Evolutionary conservation across 2,329 filamentous ascomycete genomes (phyloP), one percentile per base, ranked within the genome.

Genomic region (Zarea fungicola): DNA sequence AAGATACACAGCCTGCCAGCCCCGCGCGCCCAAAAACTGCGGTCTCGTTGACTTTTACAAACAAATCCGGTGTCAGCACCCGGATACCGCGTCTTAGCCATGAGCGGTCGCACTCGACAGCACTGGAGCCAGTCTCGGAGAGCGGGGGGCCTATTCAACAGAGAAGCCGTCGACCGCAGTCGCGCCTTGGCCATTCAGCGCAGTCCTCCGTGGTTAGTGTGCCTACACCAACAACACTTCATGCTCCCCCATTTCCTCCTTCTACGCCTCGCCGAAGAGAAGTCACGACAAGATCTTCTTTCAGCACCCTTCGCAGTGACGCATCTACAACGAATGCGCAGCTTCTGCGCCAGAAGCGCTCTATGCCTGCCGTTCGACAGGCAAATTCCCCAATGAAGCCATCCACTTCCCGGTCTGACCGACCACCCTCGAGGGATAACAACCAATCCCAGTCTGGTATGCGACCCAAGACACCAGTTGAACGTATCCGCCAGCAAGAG

Each of bases 51-150:
- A 96, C 90, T 6, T 97, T 97, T 63, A 95, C 89, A 41, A 93
- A 87, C 67, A 90, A 91, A 60, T 71, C 79, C n/a, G 62, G 73
- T 21, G 62, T 72, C 10, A 69, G 63, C 25, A 93, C 90, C 28
- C 84, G 90, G 49, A 85, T 96, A 52, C 90, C 92, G 31, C 81
- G 90, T 44, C 85, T 91, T 29, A 76, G 75, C 52, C 84, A 87
- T 65, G 85, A 89, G 60, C 78, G 85, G 46, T 80, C 84, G 5
- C 80, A 82, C 56, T 87, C 87, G 8, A 69, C 67, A 10, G 84
- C 85, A 16, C 76, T 97, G n/a, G 92, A 95, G 62, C 90, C 92
- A 19, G 90, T 97, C 6, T 95, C 89, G 32, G 92, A 97, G 68
- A 90, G 84, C 55, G 90, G 90, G 43, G 89, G 84, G 4, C 81